phyloP scores from a whole-genome alignment of 257 asterid species.

The Verbascum thapsus region DNA sequence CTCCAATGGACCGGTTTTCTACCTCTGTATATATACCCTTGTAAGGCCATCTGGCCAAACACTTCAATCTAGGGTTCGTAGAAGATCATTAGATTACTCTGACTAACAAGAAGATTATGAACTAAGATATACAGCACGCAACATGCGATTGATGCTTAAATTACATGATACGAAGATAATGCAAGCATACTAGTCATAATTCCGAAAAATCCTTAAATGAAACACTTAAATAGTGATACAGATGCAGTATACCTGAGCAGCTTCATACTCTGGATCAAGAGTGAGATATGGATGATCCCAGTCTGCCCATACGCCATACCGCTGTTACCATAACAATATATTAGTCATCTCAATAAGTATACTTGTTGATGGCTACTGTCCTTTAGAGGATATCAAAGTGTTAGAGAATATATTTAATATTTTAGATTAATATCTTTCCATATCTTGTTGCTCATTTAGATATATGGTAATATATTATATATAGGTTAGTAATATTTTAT shows the following conservation, averaged over 20 bases:
- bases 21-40: constrained; percentile 92
- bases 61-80: constrained; percentile 73
- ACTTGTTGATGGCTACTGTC: not conserved
- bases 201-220: constrained; percentile 16
- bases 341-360: constrained; percentile 20
- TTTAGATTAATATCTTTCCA: too few relatives aligned
- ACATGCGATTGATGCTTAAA: constrained; percentile 17
- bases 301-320: constrained; percentile 94
- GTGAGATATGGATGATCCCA: constrained; percentile 98
- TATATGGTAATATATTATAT: too few relatives aligned
- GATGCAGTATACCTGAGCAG: constrained; percentile 82
- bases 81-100: constrained; percentile 28
- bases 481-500: too few relatives aligned
- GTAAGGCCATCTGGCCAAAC: constrained; percentile 87
- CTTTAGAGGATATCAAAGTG: constrained; percentile 20
- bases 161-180: not conserved
- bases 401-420: too few relatives aligned
- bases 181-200: constrained; percentile 19
- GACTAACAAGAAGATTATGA: constrained; percentile 25
- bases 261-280: constrained; percentile 98
- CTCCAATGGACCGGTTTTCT: constrained; percentile 99
- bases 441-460: too few relatives aligned
- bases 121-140: constrained; percentile 12
- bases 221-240: constrained; percentile 19
- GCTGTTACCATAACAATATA: constrained; percentile 48